Evolutionary conservation across 2,329 filamentous ascomycete species (phyloP), one percentile per base, ranked within the genome.

Genomic region (Hortaea werneckii): DNA sequence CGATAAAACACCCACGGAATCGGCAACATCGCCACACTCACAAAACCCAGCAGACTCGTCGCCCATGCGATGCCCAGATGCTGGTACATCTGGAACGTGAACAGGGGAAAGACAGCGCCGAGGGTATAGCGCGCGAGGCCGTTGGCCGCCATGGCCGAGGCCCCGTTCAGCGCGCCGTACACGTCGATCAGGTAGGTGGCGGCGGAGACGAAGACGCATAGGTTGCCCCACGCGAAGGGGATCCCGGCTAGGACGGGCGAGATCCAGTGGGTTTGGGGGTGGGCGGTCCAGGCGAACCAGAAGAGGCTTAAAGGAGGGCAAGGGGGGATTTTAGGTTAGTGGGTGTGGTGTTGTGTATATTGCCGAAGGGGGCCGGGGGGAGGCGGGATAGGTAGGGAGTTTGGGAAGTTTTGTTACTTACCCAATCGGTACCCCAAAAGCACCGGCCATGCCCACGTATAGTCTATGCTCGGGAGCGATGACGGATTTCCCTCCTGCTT

Each of bases 121-220:
- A 81, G 67, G 0, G 61, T 60, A 50, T 81, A 83, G 26, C 79
- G 63, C 1, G 75, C 65, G 8, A 83, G 63, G 1, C 74, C 72
- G 49, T 81, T 82, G 1, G 80, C 79, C 5, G 75, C 77, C 41
- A 76, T 65, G 0, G 77, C 77, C 47, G 74, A 79, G 0, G 79
- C 78, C 0, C 78, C 72, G 7, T 75, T 72, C 10, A 68, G 65
- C 0, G 74, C 69, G 3, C 74, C 69, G 53, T 80, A 82, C 0
- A 72, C 71, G 54, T 82, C 79, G 5, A 73, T 64, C 1, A 72
- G 67, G 54, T 80, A 82, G n/a, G 42, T 35, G n/a, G 41, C 49
- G 34, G 44, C 51, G 26, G 53, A 50, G 20, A 67, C 54, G 55
- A 66, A 67, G 12, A 67, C 54, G 11, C 53, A 29, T 46, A 57